Percentiles rank a stretch among this genome's conserved stretches.
Evolutionary conservation across 176 grass and related monocot species (phyloP).

Genomic region (Chloris gayana): DNA sequence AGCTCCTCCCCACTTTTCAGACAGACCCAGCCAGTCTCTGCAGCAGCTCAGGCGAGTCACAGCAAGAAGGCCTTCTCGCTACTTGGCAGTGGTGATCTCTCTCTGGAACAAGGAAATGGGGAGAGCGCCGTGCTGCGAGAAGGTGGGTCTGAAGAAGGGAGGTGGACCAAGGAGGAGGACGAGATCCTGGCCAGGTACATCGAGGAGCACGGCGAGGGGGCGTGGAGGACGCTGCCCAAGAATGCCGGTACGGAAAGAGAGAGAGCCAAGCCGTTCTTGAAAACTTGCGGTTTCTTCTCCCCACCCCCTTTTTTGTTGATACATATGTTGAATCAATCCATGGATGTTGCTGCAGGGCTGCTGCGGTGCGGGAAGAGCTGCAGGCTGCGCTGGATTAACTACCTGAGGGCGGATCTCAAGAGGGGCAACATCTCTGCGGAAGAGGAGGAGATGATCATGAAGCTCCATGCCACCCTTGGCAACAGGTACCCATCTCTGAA

Average conservation of each 20-base stretch:
- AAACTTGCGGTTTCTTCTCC: background rate
- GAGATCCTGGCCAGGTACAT: conserved; percentile 49
- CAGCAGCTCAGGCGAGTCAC: background rate
- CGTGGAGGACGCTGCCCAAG: conserved; percentile 65
- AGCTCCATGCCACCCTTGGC: conserved; percentile 57
- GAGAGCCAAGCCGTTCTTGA: background rate
- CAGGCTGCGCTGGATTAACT: conserved; percentile 59
- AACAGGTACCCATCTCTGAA: conserved; percentile 37
- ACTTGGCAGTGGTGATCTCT: background rate
- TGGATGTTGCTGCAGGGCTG: conserved; percentile 25
- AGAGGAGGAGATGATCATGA: conserved; percentile 54
- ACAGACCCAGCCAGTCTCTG: background rate
- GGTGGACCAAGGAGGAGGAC: conserved; percentile 73
- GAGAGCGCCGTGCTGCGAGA: conserved; percentile 66
- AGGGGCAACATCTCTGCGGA: conserved; percentile 49
- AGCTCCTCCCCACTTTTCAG: background rate
- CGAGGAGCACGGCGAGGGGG: conserved; percentile 46
- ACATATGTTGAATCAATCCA: background rate
- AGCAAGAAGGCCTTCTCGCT: background rate
- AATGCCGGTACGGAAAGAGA: conserved; percentile 44
- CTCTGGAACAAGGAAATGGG: conserved; percentile 35
- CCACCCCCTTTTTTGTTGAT: background rate
- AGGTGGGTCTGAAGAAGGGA: conserved; percentile 63
- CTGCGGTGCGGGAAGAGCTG: conserved; percentile 66
- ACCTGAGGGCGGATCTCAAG: conserved; percentile 55